Evolutionary conservation across 306 rosid species (phyloP).

Genomic region (Sindora glabra): DNA sequence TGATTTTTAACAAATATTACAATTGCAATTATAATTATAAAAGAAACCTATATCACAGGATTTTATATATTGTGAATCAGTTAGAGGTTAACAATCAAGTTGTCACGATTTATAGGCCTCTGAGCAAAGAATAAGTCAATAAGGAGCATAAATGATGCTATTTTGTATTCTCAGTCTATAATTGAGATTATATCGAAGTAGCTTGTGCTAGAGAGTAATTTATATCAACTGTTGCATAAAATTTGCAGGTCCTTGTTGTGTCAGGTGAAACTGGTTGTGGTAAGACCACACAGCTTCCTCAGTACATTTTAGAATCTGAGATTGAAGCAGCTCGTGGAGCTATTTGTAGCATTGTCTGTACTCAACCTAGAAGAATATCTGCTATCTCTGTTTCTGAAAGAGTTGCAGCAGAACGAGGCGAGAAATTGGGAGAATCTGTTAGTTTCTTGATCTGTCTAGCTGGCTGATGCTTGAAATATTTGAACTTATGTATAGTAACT

Average conservation of each 20-base stretch:
- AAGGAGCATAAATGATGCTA: conserved; percentile 6
- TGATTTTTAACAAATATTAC: background rate
- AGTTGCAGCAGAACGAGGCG: conserved; percentile 93
- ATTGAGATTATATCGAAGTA: conserved; percentile 4
- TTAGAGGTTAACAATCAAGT: conserved; percentile 1
- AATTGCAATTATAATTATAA: background rate
- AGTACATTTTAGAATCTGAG: conserved; percentile 88
- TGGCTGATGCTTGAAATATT: conserved; percentile 12
- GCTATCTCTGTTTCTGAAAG: conserved; percentile 99
- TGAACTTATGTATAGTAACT: background rate
- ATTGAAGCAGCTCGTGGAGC: conserved; percentile 73
- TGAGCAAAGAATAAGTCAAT: conserved; percentile 3
- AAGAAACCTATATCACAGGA: background rate
- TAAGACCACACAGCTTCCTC: conserved; percentile 98
- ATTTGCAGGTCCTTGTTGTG: conserved; percentile 61
- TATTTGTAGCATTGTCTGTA: conserved; percentile 76
- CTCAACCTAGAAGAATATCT: conserved; percentile 97
- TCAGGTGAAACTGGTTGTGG: conserved; percentile 99
- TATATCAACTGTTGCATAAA: conserved; percentile 8
- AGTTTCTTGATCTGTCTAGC: conserved; percentile 34
- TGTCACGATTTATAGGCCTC: background rate
- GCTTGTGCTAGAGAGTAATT: conserved; percentile 18
- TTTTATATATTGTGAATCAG: background rate
- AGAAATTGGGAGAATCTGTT: conserved; percentile 93
- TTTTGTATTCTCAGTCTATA: conserved; percentile 8